Base-by-base conservation (phyloP, 148 eudicot species). In the Dysphania ambrosioides region DNA sequence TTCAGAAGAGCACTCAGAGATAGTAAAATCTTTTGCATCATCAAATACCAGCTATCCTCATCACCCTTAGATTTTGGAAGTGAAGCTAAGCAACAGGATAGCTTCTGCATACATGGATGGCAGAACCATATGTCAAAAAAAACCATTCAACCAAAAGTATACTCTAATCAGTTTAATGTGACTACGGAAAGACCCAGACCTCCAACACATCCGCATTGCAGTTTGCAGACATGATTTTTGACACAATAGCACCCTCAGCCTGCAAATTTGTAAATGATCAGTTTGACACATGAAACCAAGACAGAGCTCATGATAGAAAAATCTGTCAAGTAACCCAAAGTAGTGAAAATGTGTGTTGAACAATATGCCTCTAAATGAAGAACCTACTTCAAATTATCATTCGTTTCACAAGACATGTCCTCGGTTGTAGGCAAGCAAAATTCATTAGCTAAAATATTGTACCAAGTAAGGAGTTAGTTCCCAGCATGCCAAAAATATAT, bases 41-140 rank as follows among this genome's bases (percentile, higher is more conserved):
- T 82, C 80, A 86, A 72, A 35, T 80, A 85, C 98, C 98, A 93
- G 87, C 93, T 93, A 51, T 84, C 88, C 80, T 79, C 93, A 75
- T 91, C 97, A 79, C 96, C 97, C 78, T 72, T 87, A 72, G 96
- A 86, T 79, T 86, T 92, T 62, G 98, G 96, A 83, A 95, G 96
- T 76, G 82, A 78, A 47, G 97, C 91, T 79, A 95, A 84, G 83
- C 91, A 89, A 79, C 73, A 83, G 59, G 89, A 86, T 55, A 95
- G 89, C 64, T 88, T 93, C 98, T 95, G 84, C 73, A 75, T 42
- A 83, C 12, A 47, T 66, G 77, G 66, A 74, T 8, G 71, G 71
- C 3, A 36, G 9, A 60, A 49, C 9, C 10, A 41, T 66, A 27
- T 19, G 49, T 41, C 36, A 63, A 27, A 13, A 16, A 58, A 21